Evolutionary conservation across 257 asterid species (phyloP).

Genomic region (Jacaranda mimosifolia): DNA sequence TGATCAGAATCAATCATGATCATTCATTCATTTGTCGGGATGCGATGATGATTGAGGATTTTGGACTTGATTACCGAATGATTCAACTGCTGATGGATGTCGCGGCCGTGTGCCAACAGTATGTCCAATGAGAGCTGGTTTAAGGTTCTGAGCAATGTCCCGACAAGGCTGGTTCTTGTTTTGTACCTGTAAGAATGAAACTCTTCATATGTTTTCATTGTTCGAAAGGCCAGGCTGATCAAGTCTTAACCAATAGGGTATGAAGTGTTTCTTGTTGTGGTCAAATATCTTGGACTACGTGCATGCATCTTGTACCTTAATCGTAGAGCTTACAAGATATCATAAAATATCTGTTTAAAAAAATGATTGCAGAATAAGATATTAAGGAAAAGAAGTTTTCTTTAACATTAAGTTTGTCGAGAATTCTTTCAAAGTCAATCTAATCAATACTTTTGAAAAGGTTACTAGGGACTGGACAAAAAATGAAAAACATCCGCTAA

Average conservation of each 20-base stretch:
- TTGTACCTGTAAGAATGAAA: constrained; percentile 42
- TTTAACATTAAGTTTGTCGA: no score
- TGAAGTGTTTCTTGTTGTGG: no score
- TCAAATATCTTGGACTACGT: no score
- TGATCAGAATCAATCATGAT: not conserved
- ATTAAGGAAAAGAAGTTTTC: no score
- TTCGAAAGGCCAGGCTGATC: not conserved
- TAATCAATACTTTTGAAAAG: no score
- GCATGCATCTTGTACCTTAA: no score
- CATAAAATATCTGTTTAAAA: no score
- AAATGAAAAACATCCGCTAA: no score
- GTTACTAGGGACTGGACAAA: no score
- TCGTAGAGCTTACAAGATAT: no score
- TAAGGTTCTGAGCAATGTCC: constrained; percentile 52
- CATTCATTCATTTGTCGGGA: not conserved
- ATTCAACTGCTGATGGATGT: constrained; percentile 55
- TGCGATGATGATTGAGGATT: not conserved
- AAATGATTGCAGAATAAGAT: no score
- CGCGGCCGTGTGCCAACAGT: constrained; percentile 62
- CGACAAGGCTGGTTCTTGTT: constrained; percentile 50
- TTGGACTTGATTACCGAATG: constrained; percentile 54
- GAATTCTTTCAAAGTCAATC: no score
- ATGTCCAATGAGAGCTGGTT: constrained; percentile 73
- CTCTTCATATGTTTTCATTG: not conserved
- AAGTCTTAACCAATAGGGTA: not conserved